These are phyloP conservation scores for Neonectria ditissima DNA, from an alignment of 2,329 filamentous ascomycete genomes.

Conservation along the genomic window DNA sequence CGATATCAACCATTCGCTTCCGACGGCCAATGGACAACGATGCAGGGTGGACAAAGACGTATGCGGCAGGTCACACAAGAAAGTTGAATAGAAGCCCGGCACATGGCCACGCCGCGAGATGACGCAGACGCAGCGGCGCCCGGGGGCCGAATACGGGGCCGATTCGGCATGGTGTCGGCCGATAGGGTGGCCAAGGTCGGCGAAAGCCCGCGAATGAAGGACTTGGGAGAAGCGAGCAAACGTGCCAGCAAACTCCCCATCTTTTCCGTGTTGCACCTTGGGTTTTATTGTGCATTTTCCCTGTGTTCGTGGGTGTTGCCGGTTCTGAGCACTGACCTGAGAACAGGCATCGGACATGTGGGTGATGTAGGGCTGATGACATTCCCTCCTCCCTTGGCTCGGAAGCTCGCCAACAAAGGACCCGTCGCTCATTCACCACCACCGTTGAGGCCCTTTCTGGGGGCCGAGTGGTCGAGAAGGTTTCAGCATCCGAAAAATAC, in stretches of 20 bases:
- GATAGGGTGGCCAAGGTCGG: background rate
- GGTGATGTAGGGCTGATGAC: background rate
- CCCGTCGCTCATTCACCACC: too few species aligned
- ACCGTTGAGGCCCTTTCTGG: too few species aligned
- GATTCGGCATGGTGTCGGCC: background rate
- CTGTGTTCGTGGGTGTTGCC: background rate
- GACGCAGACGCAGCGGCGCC: background rate
- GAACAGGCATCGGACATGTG: background rate
- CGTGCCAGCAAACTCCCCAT: background rate
- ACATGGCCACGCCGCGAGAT: background rate
- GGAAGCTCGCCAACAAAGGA: background rate
- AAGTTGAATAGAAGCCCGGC: background rate
- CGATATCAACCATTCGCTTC: background rate
- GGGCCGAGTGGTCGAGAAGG: background rate
- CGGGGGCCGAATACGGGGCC: background rate
- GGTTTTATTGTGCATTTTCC: background rate
- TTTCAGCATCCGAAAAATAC: background rate
- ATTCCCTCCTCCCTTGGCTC: background rate
- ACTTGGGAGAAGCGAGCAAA: background rate
- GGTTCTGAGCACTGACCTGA: background rate
- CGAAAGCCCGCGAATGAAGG: background rate
- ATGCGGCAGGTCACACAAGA: slow-evolving; percentile 5
- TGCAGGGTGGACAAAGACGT: background rate
- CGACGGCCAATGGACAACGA: slow-evolving; percentile 4
- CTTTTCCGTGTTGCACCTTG: background rate